These are phyloP conservation scores for Pholiota molesta DNA, from an alignment of 768 basidiomycete species.

Conservation along the genomic window DNA sequence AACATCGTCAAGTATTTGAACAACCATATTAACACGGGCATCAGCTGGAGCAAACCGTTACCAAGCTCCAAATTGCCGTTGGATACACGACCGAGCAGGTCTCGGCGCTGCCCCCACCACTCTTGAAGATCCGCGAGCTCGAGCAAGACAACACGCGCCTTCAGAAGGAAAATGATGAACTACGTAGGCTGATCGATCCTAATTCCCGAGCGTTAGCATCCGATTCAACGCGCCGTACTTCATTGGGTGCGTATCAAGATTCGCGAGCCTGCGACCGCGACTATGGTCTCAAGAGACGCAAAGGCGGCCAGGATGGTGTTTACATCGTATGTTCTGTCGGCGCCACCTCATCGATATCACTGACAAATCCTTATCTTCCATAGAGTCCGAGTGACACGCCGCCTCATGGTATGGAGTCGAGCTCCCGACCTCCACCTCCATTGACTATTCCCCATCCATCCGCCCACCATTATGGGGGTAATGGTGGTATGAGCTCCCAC, in stretches of 20 bases:
- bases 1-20: background rate
- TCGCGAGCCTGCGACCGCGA: constrained; percentile 55
- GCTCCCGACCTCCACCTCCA: constrained; percentile 52
- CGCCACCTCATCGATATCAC: background rate
- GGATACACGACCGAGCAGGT: constrained; percentile 78
- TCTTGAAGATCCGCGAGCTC: constrained; percentile 78
- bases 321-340: constrained; percentile 40
- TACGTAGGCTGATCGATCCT: constrained; percentile 66
- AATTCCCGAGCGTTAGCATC: constrained; percentile 34
- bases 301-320: constrained; percentile 52
- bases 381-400: constrained; percentile 52
- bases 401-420: constrained; percentile 39
- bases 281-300: constrained; percentile 56
- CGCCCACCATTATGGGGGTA: constrained; percentile 50
- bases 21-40: constrained; percentile 1
- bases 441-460: constrained; percentile 64
- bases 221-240: constrained; percentile 50
- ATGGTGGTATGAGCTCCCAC: constrained; percentile 43
- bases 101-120: constrained; percentile 69
- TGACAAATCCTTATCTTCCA: background rate
- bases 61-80: constrained; percentile 77
- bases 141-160: constrained; percentile 79
- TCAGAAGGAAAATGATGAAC: constrained; percentile 72
- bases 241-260: constrained; percentile 51
- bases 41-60: constrained; percentile 85